Evolutionary conservation across 768 basidiomycete genomes (phyloP), one percentile per base, ranked within the genome.

Genomic region (Hirschioporus abietinus): DNA sequence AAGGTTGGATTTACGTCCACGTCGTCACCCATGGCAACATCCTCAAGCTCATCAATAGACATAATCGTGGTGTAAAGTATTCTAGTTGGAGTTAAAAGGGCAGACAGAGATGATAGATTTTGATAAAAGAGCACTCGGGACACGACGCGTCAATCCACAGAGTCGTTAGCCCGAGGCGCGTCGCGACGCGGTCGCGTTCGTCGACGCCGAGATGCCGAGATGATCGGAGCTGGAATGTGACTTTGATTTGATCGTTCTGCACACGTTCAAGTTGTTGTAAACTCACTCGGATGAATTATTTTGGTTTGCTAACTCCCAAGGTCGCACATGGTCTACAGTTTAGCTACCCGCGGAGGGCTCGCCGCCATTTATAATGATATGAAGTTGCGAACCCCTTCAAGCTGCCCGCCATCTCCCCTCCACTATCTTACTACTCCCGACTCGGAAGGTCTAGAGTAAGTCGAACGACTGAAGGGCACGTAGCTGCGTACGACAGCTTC

Each of bases 11-110:
- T 63, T 5, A 66, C 68, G 36, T 87, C 82, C 0, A 78, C 74
- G 63, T 88, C 74, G 63, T 88, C 85, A 74, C 80, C 78, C 75
- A 84, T 85, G 42, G 77, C 78, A 57, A 78, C 75, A 64, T 88
- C 87, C 58, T 57, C 36, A 20, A 52, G 42, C 36, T 83, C 81
- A 73, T 89, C 87, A 70, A 81, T 84, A 68, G 83, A 79, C 88
- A 90, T 91, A 64, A 35, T 69, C 60, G 58, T 24, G 20, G n/a
- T 20, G 60, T 8, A 30, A 8, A 8, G 30, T 3, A n/a, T n/a
- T 30, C 2, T 30, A 30, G 30, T 30, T 30, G 30, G 2, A 3
- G 30, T 8, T 3, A 8, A 30, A 30, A 30, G 30, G 30, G 30
- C 8, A 30, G 30, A 30, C 30, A 30, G 8, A 30, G 30, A 30